phyloP scores from a whole-genome alignment of 768 basidiomycete genomes.

The Lentinus tigrinus region DNA sequence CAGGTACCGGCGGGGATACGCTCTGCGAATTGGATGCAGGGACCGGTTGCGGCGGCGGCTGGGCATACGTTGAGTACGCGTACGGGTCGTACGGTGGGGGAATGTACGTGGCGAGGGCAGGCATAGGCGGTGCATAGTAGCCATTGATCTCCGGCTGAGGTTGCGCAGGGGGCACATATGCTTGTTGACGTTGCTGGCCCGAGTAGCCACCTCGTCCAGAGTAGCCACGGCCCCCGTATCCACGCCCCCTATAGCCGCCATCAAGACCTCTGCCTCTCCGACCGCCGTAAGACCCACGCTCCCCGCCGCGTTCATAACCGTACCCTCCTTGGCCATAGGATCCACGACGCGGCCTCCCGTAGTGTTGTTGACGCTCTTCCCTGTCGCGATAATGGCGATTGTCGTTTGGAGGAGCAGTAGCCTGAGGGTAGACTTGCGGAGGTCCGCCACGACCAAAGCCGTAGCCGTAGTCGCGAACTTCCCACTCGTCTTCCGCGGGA shows the following conservation, averaged over 20 bases:
- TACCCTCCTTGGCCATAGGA: constrained; percentile 28
- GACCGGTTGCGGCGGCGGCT: constrained; percentile 27
- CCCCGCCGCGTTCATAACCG: constrained; percentile 37
- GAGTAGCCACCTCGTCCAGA: constrained; percentile 17
- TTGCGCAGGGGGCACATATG: constrained; percentile 21
- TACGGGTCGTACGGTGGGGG: constrained; percentile 18
- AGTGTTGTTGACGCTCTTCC: constrained; percentile 24
- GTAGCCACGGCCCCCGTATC: constrained; percentile 16
- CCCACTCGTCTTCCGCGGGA: constrained; percentile 36
- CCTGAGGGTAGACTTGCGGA: constrained; percentile 27
- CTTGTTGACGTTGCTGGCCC: constrained; percentile 13
- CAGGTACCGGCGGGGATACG: constrained; percentile 37
- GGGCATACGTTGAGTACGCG: constrained; percentile 14
- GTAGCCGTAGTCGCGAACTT: constrained; percentile 62
- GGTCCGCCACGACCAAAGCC: constrained; percentile 54
- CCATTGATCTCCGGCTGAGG: constrained; percentile 22
- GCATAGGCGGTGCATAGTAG: constrained; percentile 18
- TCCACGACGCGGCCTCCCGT: constrained; percentile 33
- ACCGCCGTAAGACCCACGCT: constrained; percentile 38
- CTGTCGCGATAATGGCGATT: constrained; percentile 23
- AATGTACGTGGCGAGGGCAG: constrained; percentile 22
- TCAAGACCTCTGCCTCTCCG: constrained; percentile 24
- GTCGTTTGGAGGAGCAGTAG: constrained; percentile 25
- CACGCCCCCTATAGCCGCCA: constrained; percentile 35
- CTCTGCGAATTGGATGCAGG: constrained; percentile 14